phyloP scores from a whole-genome alignment of 768 basidiomycete species.

The Tulasnella sp. region DNA sequence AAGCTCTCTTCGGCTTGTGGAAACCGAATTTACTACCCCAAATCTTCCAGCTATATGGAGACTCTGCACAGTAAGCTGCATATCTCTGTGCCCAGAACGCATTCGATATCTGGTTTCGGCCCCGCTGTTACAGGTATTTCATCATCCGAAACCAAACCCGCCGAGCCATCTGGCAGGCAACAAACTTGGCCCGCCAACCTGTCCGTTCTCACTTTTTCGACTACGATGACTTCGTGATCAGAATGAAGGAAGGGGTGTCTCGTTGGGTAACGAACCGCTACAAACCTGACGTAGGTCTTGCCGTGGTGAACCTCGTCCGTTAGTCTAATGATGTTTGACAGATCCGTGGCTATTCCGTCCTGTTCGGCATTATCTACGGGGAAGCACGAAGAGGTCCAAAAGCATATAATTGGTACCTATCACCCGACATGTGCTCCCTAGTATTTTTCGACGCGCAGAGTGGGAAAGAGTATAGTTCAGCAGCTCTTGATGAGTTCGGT shows the following conservation, averaged over 20 bases:
- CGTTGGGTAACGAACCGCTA: not conserved
- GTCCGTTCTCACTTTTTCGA: not conserved
- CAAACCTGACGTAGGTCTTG: not conserved
- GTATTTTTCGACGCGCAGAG: conserved; percentile 1
- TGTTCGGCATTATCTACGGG: not conserved
- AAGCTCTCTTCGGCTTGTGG: not conserved
- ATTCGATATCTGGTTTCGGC: too few species aligned
- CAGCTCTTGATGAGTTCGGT: not conserved
- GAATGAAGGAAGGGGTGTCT: not conserved
- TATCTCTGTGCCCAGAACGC: not conserved
- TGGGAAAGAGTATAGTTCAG: not conserved
- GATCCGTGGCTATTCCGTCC: not conserved
- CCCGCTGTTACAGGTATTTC: not conserved
- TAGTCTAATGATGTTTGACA: not conserved
- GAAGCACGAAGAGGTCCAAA: not conserved
- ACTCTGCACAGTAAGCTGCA: not conserved
- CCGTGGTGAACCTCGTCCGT: not conserved
- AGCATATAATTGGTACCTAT: conserved; percentile 13
- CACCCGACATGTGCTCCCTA: not conserved
- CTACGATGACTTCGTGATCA: not conserved
- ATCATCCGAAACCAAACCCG: not conserved
- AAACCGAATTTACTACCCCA: not conserved
- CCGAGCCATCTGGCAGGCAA: not conserved
- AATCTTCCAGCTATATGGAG: not conserved
- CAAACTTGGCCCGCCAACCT: not conserved